Evolutionary conservation across 1,284 basidiomycete species (phyloP), one percentile per base, ranked within the genome.

Genomic region (Rhodotorula sp.): DNA sequence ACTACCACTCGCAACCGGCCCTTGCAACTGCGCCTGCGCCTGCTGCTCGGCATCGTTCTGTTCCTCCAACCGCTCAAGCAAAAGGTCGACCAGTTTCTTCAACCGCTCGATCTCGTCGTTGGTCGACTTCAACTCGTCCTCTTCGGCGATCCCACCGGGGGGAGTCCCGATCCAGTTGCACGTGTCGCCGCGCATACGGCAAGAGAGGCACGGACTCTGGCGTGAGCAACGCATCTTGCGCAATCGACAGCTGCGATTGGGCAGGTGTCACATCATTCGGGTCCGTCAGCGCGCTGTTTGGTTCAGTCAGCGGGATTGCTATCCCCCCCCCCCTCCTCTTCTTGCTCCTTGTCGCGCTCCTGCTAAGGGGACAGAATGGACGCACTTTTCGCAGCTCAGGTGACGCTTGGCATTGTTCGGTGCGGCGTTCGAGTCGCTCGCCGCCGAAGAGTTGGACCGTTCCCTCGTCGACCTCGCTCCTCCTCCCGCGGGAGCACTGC

Each of bases 81-180:
- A 68, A 23, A 75, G 49, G 63, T 75, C 73, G 70, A 75, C 73
- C 31, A 75, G 68, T n/a, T 64, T 60, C 57, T 66, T 65, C 34
- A 75, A 49, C 3, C 73, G 48, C 26, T 58, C 62, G 48, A 75
- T 68, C 43, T 75, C 73, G 39, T 52, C 21, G 29, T 65, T 56
- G 3, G 60, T 49, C 52, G 26, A 49, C 52, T 71, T 70, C 21
- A 74, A 64, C 60, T 74, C 73, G 56, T 69, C 69, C 48, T 74
- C 70, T 47, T 67, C 70, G 23, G 69, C 70, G 3, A 20, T 39
- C 0, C 73, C 71, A 51, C 70, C 70, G 49, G 71, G 71, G 8
- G 68, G 61, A 14, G 63, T 57, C 12, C 71, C 71, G 49, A 69
- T 31, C 71, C 71, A 73, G 26, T 68, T 29, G 62, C 71, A 73